Evolutionary conservation across 75 land plant genomes (phyloP).

Genomic region (Selaginella moellendorffii): DNA sequence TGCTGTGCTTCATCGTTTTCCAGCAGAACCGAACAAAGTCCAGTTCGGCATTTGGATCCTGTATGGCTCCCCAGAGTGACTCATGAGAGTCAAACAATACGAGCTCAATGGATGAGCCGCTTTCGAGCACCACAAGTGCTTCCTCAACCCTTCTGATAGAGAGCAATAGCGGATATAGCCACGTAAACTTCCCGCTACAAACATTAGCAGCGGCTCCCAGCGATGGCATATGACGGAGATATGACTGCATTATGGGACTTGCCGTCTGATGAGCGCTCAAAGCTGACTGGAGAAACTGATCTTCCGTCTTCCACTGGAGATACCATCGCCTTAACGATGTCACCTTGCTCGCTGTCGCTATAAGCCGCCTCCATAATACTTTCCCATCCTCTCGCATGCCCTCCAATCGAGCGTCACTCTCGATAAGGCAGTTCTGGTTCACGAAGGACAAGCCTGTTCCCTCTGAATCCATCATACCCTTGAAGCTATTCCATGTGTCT

Average conservation of each 20-base stretch:
- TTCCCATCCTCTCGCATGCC: no score
- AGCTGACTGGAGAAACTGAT: neutral
- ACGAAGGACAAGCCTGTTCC: no score
- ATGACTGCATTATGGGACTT: neutral
- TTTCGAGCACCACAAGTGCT: slow-evolving; percentile 23
- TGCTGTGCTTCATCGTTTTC: slow-evolving; percentile 18
- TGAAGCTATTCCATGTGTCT: no score
- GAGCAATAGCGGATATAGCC: slow-evolving; percentile 22
- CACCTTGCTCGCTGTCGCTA: no score
- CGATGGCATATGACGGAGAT: neutral
- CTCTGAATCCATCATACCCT: no score
- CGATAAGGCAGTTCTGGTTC: no score
- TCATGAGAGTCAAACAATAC: slow-evolving; percentile 25
- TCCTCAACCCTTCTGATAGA: slow-evolving; percentile 38
- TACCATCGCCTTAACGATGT: neutral
- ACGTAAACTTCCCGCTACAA: neutral
- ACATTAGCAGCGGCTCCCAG: neutral
- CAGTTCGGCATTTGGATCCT: slow-evolving; percentile 8
- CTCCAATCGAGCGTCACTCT: no score
- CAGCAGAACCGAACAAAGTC: slow-evolving; percentile 25
- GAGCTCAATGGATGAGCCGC: slow-evolving; percentile 1
- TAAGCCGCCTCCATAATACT: no score
- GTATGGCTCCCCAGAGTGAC: slow-evolving; percentile 20
- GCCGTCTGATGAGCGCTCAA: neutral
- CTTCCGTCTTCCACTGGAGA: neutral